Evolutionary conservation across 305 asterid species (phyloP).

Genomic region (Fraxinus albicans): DNA sequence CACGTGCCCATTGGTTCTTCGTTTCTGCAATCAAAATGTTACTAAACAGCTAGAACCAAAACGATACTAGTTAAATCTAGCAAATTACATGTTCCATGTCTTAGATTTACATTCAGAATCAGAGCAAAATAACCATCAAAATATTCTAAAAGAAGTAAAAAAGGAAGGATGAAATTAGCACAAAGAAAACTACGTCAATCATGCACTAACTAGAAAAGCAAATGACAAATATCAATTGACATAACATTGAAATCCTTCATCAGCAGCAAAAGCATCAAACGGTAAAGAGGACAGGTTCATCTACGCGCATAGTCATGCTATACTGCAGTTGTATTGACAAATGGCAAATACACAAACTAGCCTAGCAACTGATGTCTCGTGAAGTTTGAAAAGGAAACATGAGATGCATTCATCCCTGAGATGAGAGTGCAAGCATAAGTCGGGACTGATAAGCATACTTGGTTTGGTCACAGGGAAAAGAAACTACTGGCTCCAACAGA

Average conservation of each 20-base stretch:
- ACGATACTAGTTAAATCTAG: conserved; percentile 21
- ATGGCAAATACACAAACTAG: neutral
- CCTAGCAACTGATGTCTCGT: neutral
- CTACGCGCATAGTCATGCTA: neutral
- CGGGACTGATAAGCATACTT: neutral
- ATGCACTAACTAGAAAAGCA: conserved; percentile 5
- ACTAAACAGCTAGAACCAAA: conserved; percentile 20
- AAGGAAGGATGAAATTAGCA: conserved; percentile 8
- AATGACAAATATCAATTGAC: neutral
- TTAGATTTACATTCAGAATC: neutral
- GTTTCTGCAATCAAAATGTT: conserved; percentile 60
- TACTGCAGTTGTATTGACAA: neutral
- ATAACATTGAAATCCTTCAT: neutral
- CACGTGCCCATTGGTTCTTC: conserved; percentile 99
- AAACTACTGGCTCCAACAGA: neutral
- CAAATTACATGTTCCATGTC: neutral
- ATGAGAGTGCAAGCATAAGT: neutral
- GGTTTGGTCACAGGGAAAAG: neutral
- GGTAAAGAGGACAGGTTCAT: neutral
- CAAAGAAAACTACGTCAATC: neutral
- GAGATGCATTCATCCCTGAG: neutral
- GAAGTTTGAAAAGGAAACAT: neutral
- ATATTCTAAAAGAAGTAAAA: neutral
- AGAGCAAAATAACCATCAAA: conserved; percentile 1
- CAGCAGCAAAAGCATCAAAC: neutral